Evolutionary conservation across 805 yeast species (phyloP).

Genomic region (Ogataea polymorpha): DNA sequence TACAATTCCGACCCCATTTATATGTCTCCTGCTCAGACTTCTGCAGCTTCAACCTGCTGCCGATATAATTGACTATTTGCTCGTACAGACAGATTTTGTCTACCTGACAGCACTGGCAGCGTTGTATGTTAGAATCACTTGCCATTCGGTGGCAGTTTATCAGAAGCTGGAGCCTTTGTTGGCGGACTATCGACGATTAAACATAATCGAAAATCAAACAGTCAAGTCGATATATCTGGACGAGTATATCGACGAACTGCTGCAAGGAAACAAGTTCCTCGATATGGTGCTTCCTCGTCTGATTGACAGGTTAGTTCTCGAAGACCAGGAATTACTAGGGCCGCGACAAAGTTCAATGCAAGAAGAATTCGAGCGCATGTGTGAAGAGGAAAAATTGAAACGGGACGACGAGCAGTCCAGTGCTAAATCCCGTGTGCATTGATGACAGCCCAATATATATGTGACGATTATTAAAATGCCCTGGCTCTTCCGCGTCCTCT

Average conservation of each 20-base stretch:
- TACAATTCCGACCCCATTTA: constrained; percentile 65
- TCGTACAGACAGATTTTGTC: constrained; percentile 69
- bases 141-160: constrained; percentile 45
- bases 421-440: too few relatives aligned
- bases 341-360: constrained; percentile 39
- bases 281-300: constrained; percentile 74
- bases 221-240: constrained; percentile 58
- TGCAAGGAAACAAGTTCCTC: constrained; percentile 56
- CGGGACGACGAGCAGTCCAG: constrained; percentile 2
- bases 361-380: constrained; percentile 31
- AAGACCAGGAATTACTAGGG: constrained; percentile 39
- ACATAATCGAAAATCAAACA: constrained; percentile 41
- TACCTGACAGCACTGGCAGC: constrained; percentile 70
- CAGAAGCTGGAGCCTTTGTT: constrained; percentile 50
- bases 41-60: constrained; percentile 69
- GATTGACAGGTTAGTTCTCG: constrained; percentile 38
- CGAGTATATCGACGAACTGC: constrained; percentile 64
- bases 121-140: constrained; percentile 55
- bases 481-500: constrained; percentile 32
- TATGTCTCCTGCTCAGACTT: constrained; percentile 74
- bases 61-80: constrained; percentile 52
- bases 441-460: neutral
- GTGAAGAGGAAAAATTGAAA: constrained; percentile 13
- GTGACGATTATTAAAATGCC: constrained; percentile 24
- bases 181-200: constrained; percentile 67